Evolutionary conservation across 169 alveolate genomes (phyloP), one percentile per base, ranked within the genome.

Genomic region (Babesia bigemina): DNA sequence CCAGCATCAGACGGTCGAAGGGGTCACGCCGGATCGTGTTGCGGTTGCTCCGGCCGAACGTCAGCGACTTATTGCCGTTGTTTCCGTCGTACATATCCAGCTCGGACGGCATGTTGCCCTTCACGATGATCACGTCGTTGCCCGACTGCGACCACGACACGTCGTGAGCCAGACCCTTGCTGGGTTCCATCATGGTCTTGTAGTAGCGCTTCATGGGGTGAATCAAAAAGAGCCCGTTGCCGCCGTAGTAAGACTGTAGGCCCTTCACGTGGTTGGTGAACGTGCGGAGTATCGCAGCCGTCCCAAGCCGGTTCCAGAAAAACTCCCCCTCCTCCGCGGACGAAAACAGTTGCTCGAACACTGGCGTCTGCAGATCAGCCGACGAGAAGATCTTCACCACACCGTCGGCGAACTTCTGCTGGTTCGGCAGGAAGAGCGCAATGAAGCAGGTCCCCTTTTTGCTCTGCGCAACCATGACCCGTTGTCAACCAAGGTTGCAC

Each of bases 21-120:
- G 94, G 93, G 75, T 76, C 86, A 44, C 91, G 65, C 62, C 88
- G 81, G 33, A 93, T 88, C 3, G 96, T 86, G 76, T 95, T 95
- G 62, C 92, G 72, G 78, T 92, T 92, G 71, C 87, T 70, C 63
- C 91, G 85, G 13, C 96, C 96, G 66, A 73, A 90, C 2, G 90
- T 79, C 73, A 84, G 59, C 9, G 75, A 44, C 49, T 86, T 76
- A 52, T 70, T 66, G n/a, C 91, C 94, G 56, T 52, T 82, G 33
- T 57, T 79, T 29, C 91, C 94, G 61, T 90, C 86, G 70, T 83
- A 75, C 63, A 75, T 39, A 26, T 63, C 86, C 24, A 83, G 33
- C 90, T 85, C 90, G 13, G 92, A 85, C 19, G 92, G 93, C 56
- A 79, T 77, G 50, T 76, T 83, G 21, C 93, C 94, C 67, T 87